Evolutionary conservation across 2,329 filamentous ascomycete species (phyloP).

Genomic region (Epichloe hybrida): DNA sequence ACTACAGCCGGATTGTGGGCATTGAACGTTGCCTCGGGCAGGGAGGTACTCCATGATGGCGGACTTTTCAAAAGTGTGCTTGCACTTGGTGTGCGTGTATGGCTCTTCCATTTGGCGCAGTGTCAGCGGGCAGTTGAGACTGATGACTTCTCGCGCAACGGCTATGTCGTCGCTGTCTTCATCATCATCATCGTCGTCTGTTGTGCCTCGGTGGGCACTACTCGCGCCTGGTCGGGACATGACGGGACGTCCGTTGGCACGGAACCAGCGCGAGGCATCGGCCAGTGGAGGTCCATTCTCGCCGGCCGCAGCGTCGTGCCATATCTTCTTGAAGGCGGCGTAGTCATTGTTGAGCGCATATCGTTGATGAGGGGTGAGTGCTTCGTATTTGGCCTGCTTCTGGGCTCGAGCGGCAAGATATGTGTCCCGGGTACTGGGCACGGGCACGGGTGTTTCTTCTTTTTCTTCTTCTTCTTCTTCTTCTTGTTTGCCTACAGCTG

Average conservation of each 20-base stretch:
- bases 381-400: constrained; percentile 29
- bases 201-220: not conserved
- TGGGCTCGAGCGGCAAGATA: constrained; percentile 22
- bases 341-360: constrained; percentile 47
- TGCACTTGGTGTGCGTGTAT: constrained; percentile 52
- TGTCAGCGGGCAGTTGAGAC: constrained; percentile 57
- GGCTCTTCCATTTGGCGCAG: constrained; percentile 51
- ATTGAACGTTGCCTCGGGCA: constrained; percentile 32
- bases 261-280: constrained; percentile 42
- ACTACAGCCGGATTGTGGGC: constrained; percentile 52
- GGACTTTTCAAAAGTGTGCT: constrained; percentile 56
- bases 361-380: constrained; percentile 28
- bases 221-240: constrained; percentile 13
- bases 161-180: constrained; percentile 57
- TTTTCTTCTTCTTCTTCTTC: constrained; percentile 10
- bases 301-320: constrained; percentile 39
- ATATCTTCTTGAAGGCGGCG: constrained; percentile 42
- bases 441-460: constrained; percentile 11
- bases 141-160: constrained; percentile 48
- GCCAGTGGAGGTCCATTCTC: constrained; percentile 37
- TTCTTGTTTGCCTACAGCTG: constrained; percentile 4
- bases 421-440: constrained; percentile 17
- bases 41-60: constrained; percentile 47
- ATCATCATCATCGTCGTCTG: constrained; percentile 22
- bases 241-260: constrained; percentile 29